Conservation (phyloP, 1,284 basidiomycete species). For the Puccinia novopanici region DNA sequence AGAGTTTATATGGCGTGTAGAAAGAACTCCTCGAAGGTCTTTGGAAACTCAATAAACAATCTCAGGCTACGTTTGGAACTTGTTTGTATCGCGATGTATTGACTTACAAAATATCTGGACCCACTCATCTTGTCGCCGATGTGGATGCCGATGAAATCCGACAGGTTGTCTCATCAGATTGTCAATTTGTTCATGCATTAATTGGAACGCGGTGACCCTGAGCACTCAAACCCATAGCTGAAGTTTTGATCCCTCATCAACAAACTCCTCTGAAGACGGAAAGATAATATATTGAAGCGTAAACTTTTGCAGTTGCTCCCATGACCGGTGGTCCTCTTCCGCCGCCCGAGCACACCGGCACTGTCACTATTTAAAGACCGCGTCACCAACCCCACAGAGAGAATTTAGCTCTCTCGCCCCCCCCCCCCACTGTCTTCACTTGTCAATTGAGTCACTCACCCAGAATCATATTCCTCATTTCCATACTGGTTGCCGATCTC, state of each 20-base stretch:
- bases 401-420: not conserved
- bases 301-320: conserved; percentile 12
- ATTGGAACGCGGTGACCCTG: conserved; percentile 17
- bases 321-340: conserved; percentile 14
- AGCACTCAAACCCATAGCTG: conserved; percentile 23
- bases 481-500: conserved; percentile 13
- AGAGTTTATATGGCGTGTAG: not conserved
- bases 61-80: conserved; percentile 27
- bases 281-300: conserved; percentile 25
- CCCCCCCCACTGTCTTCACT: conserved; percentile 17
- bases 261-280: conserved; percentile 30
- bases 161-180: conserved; percentile 21
- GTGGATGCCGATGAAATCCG: conserved; percentile 4
- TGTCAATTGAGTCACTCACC: not conserved
- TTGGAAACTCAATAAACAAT: conserved; percentile 26
- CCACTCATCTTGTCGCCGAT: conserved; percentile 16
- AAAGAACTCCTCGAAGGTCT: conserved; percentile 26
- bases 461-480: conserved; percentile 29
- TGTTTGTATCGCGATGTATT: conserved; percentile 22
- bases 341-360: conserved; percentile 19
- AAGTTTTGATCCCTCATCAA: conserved; percentile 35
- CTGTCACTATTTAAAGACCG: conserved; percentile 30
- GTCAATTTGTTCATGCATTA: conserved; percentile 36
- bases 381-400: not conserved
- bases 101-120: conserved; percentile 6